Evolutionary conservation across 768 basidiomycete genomes (phyloP).

Genomic region (Calocybe gangraenosa): DNA sequence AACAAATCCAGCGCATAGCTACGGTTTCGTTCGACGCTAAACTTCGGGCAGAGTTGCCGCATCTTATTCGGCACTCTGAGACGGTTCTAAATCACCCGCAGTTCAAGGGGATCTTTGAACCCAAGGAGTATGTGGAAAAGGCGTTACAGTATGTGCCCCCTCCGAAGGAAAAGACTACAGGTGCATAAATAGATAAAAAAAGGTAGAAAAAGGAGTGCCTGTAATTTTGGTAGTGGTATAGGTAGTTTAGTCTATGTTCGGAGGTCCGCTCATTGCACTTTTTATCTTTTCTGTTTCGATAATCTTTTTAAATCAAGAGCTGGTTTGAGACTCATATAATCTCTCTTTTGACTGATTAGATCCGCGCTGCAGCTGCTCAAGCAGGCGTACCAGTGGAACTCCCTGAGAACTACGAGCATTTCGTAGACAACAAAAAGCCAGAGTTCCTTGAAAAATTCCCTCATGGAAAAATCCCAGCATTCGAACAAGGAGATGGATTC

Average conservation of each 20-base stretch:
- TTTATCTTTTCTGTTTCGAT: too few species aligned
- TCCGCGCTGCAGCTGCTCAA: slow-evolving; percentile 53
- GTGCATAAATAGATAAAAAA: slow-evolving; percentile 33
- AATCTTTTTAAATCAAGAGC: too few species aligned
- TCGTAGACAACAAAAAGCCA: slow-evolving; percentile 63
- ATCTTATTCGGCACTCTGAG: slow-evolving; percentile 79
- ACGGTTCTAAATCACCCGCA: slow-evolving; percentile 84
- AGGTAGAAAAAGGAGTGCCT: slow-evolving; percentile 79
- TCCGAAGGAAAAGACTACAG: slow-evolving; percentile 58
- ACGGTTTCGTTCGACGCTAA: slow-evolving; percentile 59
- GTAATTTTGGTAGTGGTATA: too few species aligned
- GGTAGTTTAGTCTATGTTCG: too few species aligned
- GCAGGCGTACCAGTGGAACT: slow-evolving; percentile 53
- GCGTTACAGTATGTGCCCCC: slow-evolving; percentile 67
- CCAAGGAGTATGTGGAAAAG: slow-evolving; percentile 63
- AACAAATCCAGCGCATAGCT: slow-evolving; percentile 51
- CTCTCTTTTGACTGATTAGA: slow-evolving; percentile 21
- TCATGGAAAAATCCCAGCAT: slow-evolving; percentile 76
- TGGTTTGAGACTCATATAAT: too few species aligned
- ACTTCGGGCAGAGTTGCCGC: slow-evolving; percentile 61
- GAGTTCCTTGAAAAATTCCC: slow-evolving; percentile 74
- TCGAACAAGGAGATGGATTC: slow-evolving; percentile 72
- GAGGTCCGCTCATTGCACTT: too few species aligned
- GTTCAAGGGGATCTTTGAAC: slow-evolving; percentile 61
- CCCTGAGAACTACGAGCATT: slow-evolving; percentile 53